Base-by-base conservation (phyloP, 225 moss, liverwort and hornwort species). In the Physcomitrellopsis africana region DNA sequence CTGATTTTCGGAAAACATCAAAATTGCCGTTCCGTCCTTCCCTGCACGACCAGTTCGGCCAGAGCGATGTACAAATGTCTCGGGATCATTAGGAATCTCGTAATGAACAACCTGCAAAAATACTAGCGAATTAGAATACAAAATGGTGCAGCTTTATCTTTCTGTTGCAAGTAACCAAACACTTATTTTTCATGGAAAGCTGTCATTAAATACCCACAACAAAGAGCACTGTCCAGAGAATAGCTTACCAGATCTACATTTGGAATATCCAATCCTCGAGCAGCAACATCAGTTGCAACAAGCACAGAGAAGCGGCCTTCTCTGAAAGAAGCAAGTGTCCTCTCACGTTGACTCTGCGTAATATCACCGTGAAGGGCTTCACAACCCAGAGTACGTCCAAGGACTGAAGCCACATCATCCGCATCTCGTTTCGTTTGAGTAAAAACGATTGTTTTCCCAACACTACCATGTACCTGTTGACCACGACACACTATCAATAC, bases 361-460 rank as follows among this genome's bases (percentile, higher is more conserved):
- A 93, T 93, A 60, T 93, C 93, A 57, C 93, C 93, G 73, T 93
- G 93, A 70, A 93, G 76, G 55, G 93, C 93, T 80, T 91, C 93
- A 80, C 91, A 93, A 41, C 93, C 93, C 7, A 91, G 60, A 32
- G 87, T 87, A 49, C 93, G 89, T 51, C 91, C 85, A 71, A 93
- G 87, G 65, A 80, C 78, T 19, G 89, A 60, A 1, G 93, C 80
- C 16, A 93, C 93, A 13, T 93, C 93, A 64, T 93, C 93, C 41
- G 91, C 93, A 53, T 93, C 93, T 27, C 90, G 83, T 72, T 93
- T 93, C n/a, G 93, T 93, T 76, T 93, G 93, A 0, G 93, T 93
- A 26, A 93, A 93, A 3, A 93, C 84, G 41, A 93, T 93, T 5
- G 93, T 89, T 70, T 93, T 93, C 23, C 89, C 91, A 32, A 82